A percentile compares a stretch with the other conserved stretches of the same genome.
These are phyloP conservation scores for Hypericum perforatum DNA, from an alignment of 345 rosid genomes.

Conservation along the genomic window DNA sequence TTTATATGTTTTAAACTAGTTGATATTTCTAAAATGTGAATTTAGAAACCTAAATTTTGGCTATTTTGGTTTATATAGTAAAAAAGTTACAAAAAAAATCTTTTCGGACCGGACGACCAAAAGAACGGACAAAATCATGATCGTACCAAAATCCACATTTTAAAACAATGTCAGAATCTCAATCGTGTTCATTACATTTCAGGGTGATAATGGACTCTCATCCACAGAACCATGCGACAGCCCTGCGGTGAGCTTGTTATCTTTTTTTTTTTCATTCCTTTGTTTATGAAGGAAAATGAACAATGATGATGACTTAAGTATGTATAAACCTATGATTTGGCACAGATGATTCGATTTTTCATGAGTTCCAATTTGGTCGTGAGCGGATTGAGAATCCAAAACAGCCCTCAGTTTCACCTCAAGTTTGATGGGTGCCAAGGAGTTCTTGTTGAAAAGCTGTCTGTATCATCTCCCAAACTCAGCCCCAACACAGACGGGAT, in stretches of 20 bases:
- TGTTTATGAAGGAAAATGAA: background rate
- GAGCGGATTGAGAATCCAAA: slow-evolving; percentile 58
- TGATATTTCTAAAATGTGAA: too few species aligned
- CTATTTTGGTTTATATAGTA: too few species aligned
- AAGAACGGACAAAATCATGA: background rate
- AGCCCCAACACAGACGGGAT: slow-evolving; percentile 96
- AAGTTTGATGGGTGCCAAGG: slow-evolving; percentile 96
- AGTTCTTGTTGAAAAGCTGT: slow-evolving; percentile 48
- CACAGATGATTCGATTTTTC: slow-evolving; percentile 83
- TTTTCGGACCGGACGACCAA: too few species aligned
- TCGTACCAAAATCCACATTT: background rate
- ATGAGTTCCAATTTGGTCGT: slow-evolving; percentile 84
- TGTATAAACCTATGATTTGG: background rate
- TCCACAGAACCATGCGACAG: slow-evolving; percentile 66
- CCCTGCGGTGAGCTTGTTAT: slow-evolving; percentile 79
- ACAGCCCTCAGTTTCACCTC: slow-evolving; percentile 92
- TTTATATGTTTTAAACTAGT: too few species aligned
- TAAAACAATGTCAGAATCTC: slow-evolving; percentile 4
- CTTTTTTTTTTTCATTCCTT: too few species aligned
- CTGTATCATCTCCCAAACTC: slow-evolving; percentile 75
- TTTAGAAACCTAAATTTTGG: too few species aligned
- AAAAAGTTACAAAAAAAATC: too few species aligned
- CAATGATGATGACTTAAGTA: background rate
- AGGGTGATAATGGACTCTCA: slow-evolving; percentile 67
- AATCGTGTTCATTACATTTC: slow-evolving; percentile 6